A percentile compares a stretch with the other conserved stretches of the same genome.
Conservation (phyloP, 306 rosid genomes). For the Cucumis cinereus region DNA sequence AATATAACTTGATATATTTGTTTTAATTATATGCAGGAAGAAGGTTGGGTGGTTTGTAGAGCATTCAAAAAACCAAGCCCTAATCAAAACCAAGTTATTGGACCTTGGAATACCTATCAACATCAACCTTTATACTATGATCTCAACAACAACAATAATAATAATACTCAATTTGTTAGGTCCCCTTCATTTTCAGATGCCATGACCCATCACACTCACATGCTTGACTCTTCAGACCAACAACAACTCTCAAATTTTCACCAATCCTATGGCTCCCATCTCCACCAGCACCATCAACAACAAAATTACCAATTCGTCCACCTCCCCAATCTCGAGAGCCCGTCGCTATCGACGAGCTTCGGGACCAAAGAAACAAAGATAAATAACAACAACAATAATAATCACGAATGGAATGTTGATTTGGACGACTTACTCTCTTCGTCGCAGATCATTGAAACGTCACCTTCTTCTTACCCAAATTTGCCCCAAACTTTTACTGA, state of each 20-base stretch:
- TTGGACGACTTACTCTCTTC: background rate
- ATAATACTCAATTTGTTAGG: conserved; percentile 9
- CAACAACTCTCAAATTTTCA: conserved; percentile 30
- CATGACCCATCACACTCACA: conserved; percentile 4
- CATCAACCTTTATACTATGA: conserved; percentile 15
- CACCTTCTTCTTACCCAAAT: background rate
- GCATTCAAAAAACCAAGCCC: conserved; percentile 78
- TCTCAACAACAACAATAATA: conserved; percentile 23
- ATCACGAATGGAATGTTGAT: background rate
- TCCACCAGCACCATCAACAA: conserved; percentile 9
- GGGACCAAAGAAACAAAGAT: background rate
- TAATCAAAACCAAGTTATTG: conserved; percentile 53
- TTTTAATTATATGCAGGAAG: conserved; percentile 48
- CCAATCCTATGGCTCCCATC: conserved; percentile 1
- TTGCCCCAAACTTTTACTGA: background rate
- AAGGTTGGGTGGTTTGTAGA: conserved; percentile 93
- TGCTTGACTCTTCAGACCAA: conserved; percentile 12
- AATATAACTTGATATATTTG: background rate
- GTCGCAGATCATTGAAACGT: background rate
- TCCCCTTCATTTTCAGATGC: conserved; percentile 33
- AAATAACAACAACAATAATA: background rate
- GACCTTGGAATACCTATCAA: conserved; percentile 40
- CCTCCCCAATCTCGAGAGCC: conserved; percentile 53
- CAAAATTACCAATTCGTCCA: conserved; percentile 30
- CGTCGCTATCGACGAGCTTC: conserved; percentile 12